Conservation (phyloP, 139 green algal genomes). For the Coccomyxa sp. region DNA sequence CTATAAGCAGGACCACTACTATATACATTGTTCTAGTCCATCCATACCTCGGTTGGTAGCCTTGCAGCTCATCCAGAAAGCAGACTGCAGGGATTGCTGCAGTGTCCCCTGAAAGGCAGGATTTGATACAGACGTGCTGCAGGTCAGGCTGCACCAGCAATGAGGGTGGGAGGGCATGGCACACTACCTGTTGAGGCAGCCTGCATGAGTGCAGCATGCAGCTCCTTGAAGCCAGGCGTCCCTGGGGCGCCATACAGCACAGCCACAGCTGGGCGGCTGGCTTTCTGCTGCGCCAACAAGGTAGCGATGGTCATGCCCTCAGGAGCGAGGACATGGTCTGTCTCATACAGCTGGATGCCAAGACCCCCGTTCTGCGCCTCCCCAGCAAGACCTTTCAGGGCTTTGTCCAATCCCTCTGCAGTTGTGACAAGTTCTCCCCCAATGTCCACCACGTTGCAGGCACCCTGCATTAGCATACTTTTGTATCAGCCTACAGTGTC, state of each 20-base stretch:
- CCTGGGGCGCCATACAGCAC: conserved; percentile 64
- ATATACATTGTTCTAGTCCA: not conserved
- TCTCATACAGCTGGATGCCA: conserved; percentile 29
- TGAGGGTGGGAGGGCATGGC: not conserved
- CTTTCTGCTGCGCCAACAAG: not conserved
- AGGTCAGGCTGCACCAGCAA: no score
- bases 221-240: conserved; percentile 40
- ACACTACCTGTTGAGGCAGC: not conserved
- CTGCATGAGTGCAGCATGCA: conserved; percentile 54
- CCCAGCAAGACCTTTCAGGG: not conserved
- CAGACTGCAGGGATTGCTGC: not conserved
- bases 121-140: not conserved
- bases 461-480: not conserved
- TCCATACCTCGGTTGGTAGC: no score
- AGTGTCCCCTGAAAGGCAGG: not conserved
- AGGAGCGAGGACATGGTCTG: conserved; percentile 45
- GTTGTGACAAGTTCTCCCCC: conserved; percentile 12
- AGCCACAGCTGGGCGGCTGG: not conserved
- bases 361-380: not conserved
- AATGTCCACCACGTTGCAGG: conserved; percentile 52
- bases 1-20: not conserved
- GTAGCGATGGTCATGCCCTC: no score
- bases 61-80: not conserved
- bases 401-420: conserved; percentile 5
- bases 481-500: not conserved